Evolutionary conservation across 305 asterid genomes (phyloP).

Genomic region (Fraxinus velutina): DNA sequence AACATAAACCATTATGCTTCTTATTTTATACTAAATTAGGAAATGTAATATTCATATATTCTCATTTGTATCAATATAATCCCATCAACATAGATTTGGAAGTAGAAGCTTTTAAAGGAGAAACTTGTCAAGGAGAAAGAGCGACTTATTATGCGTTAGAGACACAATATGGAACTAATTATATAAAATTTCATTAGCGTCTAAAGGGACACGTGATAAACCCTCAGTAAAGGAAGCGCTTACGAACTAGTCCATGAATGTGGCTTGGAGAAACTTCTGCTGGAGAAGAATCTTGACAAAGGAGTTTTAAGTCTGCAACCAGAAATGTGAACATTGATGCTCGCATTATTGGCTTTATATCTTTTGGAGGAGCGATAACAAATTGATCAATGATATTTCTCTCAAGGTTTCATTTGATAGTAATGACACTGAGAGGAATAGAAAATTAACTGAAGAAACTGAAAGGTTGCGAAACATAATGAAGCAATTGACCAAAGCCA

Average conservation of each 20-base stretch:
- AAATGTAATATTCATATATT: not conserved
- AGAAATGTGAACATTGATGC: not conserved
- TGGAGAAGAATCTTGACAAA: not conserved
- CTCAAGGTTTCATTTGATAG: not conserved
- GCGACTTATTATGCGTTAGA: not conserved
- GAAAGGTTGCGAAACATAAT: not conserved
- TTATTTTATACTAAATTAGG: not conserved
- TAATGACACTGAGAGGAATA: not conserved
- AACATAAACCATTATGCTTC: constrained; percentile 1
- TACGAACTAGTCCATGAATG: not conserved
- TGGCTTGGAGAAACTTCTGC: not conserved
- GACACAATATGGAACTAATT: not conserved
- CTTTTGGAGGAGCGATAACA: not conserved
- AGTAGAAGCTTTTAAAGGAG: not conserved
- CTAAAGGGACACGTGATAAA: not conserved
- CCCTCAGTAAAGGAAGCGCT: not conserved
- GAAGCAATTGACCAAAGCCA: not conserved
- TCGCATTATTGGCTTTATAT: not conserved
- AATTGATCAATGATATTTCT: not conserved
- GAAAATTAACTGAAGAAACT: not conserved
- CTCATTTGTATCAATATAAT: not conserved
- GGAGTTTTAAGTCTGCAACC: not conserved
- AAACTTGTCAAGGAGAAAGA: not conserved
- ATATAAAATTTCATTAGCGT: not conserved
- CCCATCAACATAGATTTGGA: not conserved